phyloP scores from a whole-genome alignment of 2,329 filamentous ascomycete genomes.

The Cordyceps militaris region DNA sequence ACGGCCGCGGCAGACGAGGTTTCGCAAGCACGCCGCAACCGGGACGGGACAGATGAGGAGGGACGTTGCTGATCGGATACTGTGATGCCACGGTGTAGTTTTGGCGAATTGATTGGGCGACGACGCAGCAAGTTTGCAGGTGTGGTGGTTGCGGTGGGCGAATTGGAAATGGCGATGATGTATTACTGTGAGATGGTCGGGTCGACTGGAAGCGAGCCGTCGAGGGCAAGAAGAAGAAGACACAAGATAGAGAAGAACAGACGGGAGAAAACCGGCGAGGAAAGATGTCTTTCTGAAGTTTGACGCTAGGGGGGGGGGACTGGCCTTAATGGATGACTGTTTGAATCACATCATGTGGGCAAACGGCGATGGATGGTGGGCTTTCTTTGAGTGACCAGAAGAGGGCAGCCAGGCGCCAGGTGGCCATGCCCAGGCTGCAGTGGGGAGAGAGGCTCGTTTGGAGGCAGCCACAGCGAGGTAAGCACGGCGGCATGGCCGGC shows the following conservation, averaged over 20 bases:
- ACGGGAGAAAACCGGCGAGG: background rate
- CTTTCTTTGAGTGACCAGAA: background rate
- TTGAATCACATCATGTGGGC: constrained; percentile 12
- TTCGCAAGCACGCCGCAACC: background rate
- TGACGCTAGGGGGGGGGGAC: background rate
- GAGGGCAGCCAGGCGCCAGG: background rate
- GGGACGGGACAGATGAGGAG: background rate
- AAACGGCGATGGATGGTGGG: background rate
- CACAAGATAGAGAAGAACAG: background rate
- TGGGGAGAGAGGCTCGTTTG: background rate
- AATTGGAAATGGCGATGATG: background rate
- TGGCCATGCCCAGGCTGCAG: background rate
- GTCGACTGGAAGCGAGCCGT: background rate
- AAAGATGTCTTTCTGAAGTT: background rate
- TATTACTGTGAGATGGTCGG: background rate
- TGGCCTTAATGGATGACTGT: background rate
- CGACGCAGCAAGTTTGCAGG: background rate
- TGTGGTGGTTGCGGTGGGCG: background rate
- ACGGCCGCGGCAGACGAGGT: background rate
- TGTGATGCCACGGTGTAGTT: constrained; percentile 1
- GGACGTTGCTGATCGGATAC: background rate
- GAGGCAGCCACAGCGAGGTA: background rate
- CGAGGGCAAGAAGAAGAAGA: background rate
- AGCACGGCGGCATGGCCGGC: background rate
- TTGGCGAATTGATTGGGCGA: constrained; percentile 4